Percentiles rank a stretch among this genome's conserved stretches.
Conservation (phyloP, 139 green algal genomes). For the Picochlorum sp. region DNA sequence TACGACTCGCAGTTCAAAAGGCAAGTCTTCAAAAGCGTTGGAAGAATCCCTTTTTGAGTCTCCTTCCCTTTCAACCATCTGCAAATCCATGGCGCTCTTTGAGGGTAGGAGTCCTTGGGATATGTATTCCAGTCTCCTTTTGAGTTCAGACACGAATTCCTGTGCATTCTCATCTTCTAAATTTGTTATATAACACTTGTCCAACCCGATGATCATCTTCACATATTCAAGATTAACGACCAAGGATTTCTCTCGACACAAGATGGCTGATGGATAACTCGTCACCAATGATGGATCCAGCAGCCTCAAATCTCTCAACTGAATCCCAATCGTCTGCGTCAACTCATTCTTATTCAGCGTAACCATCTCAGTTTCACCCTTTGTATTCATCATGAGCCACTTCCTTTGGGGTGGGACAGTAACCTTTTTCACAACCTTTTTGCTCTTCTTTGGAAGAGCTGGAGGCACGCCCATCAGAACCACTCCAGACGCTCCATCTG, state of each 20-base stretch:
- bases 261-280: constrained; percentile 40
- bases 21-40: constrained; percentile 11
- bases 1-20: constrained; percentile 54
- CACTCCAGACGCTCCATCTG: not conserved
- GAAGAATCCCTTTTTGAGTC: not conserved
- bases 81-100: constrained; percentile 6
- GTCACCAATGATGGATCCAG: constrained; percentile 34
- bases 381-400: constrained; percentile 14
- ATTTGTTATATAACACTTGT: constrained; percentile 30
- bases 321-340: constrained; percentile 17
- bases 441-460: not conserved
- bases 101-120: constrained; percentile 5
- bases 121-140: constrained; percentile 15
- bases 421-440: constrained; percentile 6
- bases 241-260: constrained; percentile 29
- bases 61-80: not conserved
- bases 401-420: constrained; percentile 5
- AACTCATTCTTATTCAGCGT: constrained; percentile 22
- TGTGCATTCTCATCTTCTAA: constrained; percentile 22
- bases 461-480: not conserved
- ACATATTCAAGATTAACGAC: constrained; percentile 40
- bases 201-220: constrained; percentile 30
- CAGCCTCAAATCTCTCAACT: constrained; percentile 29
- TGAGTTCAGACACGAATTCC: constrained; percentile 26
- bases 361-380: constrained; percentile 6